Evolutionary conservation across 441 rosid genomes (phyloP).

Genomic region (Adansonia madagascariensis): DNA sequence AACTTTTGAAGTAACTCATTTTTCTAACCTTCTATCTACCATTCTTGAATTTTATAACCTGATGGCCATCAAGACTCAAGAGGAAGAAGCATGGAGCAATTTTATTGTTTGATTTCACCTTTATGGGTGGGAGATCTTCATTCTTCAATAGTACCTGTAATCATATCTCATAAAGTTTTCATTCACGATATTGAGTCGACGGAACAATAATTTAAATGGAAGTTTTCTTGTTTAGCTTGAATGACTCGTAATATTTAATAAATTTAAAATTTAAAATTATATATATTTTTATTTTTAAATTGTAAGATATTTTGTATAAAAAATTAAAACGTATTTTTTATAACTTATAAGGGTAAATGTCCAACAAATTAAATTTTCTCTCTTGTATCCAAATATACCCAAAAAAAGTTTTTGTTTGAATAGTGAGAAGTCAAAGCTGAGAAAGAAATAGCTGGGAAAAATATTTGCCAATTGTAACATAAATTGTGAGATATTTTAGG

Average conservation of each 20-base stretch:
- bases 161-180: neutral
- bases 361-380: neutral
- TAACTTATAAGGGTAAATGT: neutral
- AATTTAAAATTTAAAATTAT: too few species aligned
- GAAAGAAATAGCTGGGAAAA: neutral
- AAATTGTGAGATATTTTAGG: slow-evolving; percentile 6
- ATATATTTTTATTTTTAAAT: too few species aligned
- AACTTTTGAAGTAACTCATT: neutral
- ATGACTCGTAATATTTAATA: too few species aligned
- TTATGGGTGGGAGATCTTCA: too few species aligned
- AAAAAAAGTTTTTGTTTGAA: neutral
- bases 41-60: too few species aligned
- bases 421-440: neutral
- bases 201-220: neutral
- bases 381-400: neutral
- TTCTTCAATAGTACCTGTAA: neutral
- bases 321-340: too few species aligned
- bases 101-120: too few species aligned
- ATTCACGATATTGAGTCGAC: neutral
- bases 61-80: too few species aligned
- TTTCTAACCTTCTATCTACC: too few species aligned
- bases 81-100: too few species aligned
- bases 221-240: too few species aligned
- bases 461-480: neutral
- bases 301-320: too few species aligned